These are phyloP conservation scores for Quercus gilva DNA, from an alignment of 306 rosid species.

Conservation along the genomic window DNA sequence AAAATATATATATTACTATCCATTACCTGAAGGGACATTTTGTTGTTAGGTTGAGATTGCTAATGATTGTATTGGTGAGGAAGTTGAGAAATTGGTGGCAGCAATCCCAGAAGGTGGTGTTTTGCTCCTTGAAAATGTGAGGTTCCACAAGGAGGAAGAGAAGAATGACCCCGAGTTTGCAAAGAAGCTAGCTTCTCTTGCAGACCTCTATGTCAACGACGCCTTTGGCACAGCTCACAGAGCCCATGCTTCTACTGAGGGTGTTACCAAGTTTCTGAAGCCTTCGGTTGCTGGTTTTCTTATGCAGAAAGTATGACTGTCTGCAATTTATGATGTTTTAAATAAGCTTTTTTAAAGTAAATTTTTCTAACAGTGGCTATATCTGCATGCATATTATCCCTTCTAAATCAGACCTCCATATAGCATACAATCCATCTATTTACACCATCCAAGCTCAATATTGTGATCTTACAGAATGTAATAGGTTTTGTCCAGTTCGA, in stretches of 20 bases:
- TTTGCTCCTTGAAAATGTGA: slow-evolving; percentile 85
- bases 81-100: slow-evolving; percentile 78
- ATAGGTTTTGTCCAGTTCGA: background rate
- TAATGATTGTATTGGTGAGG: slow-evolving; percentile 69
- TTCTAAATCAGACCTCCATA: background rate
- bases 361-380: background rate
- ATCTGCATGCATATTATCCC: background rate
- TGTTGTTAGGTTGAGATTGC: slow-evolving; percentile 64
- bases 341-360: too few species aligned
- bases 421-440: background rate
- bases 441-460: background rate
- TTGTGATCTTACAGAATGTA: background rate
- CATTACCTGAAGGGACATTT: background rate
- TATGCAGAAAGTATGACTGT: slow-evolving; percentile 73
- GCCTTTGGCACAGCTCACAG: slow-evolving; percentile 96
- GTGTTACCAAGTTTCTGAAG: slow-evolving; percentile 78
- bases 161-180: slow-evolving; percentile 90
- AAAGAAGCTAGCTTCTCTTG: slow-evolving; percentile 89
- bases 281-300: slow-evolving; percentile 96
- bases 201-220: slow-evolving; percentile 87
- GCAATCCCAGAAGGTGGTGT: slow-evolving; percentile 78
- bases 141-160: slow-evolving; percentile 96
- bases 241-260: slow-evolving; percentile 96
- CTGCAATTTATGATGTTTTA: background rate
- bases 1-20: background rate